phyloP scores from a whole-genome alignment of 768 basidiomycete species.

The Trametes cinnabarina region DNA sequence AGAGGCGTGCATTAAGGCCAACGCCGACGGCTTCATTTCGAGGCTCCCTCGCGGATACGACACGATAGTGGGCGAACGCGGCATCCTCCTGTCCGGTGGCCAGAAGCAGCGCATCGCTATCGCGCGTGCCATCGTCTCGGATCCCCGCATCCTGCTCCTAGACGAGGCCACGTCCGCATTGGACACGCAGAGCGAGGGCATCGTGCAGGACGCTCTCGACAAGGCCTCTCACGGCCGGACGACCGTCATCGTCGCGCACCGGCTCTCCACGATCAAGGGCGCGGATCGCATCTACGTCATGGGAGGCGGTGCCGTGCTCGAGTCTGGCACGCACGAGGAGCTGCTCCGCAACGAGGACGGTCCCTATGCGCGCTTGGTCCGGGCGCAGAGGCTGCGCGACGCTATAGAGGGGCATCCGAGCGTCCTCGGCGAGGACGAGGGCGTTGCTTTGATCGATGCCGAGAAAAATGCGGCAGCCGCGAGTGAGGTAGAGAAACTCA shows the following conservation, averaged over 20 bases:
- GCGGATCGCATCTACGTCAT: constrained; percentile 85
- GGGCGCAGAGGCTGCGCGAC: constrained; percentile 76
- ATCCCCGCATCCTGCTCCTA: constrained; percentile 79
- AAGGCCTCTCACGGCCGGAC: constrained; percentile 79
- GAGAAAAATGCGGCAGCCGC: constrained; percentile 39
- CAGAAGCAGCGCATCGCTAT: constrained; percentile 90
- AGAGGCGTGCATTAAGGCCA: constrained; percentile 84
- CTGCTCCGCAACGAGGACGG: constrained; percentile 58
- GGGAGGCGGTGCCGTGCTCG: constrained; percentile 81
- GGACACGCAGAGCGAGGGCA: constrained; percentile 79
- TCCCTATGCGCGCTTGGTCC: constrained; percentile 72
- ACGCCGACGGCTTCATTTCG: constrained; percentile 82
- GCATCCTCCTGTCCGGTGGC: constrained; percentile 80
- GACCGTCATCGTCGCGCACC: constrained; percentile 78
- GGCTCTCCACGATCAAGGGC: constrained; percentile 82
- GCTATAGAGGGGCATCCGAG: constrained; percentile 32
- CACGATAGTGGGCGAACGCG: constrained; percentile 86
- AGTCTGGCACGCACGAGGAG: constrained; percentile 75
- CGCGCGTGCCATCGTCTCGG: constrained; percentile 85
- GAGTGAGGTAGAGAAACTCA: constrained; percentile 55
- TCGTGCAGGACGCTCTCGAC: constrained; percentile 89
- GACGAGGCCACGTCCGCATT: constrained; percentile 88
- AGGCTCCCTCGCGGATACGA: constrained; percentile 83
- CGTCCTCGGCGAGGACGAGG: constrained; percentile 25
- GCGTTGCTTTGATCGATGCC: constrained; percentile 15